phyloP scores from a whole-genome alignment of 148 eudicot genomes.

The Limonium bicolor region DNA sequence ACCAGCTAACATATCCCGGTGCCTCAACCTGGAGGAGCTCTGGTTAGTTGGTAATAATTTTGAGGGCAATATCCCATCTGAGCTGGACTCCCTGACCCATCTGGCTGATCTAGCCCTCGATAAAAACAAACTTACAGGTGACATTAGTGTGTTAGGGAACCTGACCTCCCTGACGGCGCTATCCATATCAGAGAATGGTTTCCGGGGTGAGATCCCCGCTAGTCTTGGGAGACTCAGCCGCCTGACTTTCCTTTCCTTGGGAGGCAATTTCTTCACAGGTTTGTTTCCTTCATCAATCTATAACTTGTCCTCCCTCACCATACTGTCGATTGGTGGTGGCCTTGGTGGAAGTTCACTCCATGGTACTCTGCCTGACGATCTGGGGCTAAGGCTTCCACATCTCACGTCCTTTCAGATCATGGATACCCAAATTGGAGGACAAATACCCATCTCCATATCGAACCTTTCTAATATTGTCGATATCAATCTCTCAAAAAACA shows the following conservation, averaged over 20 bases:
- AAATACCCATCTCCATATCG: conserved; percentile 13
- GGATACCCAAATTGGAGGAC: conserved; percentile 12
- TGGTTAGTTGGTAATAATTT: conserved; percentile 1
- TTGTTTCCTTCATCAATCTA: conserved; percentile 12
- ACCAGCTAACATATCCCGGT: conserved; percentile 17
- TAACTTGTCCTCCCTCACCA: conserved; percentile 9
- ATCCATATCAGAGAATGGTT: conserved; percentile 2
- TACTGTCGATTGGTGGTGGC: background rate
- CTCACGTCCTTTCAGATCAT: background rate
- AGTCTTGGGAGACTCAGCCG: conserved; percentile 9
- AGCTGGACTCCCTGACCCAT: conserved; percentile 8
- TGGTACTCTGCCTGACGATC: conserved; percentile 14
- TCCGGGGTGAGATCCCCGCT: conserved; percentile 15
- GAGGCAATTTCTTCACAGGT: conserved; percentile 10
- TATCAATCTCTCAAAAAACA: conserved; percentile 1
- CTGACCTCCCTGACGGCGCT: conserved; percentile 13
- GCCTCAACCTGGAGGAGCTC: conserved; percentile 12
- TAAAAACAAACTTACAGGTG: conserved; percentile 16
- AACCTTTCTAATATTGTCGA: conserved; percentile 11
- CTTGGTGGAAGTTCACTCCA: conserved; percentile 7
- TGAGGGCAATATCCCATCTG: conserved; percentile 18
- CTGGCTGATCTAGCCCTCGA: conserved; percentile 1
- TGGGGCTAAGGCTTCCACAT: conserved; percentile 11
- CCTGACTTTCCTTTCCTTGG: background rate
- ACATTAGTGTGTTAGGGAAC: conserved; percentile 19